Percentiles rank a stretch among this genome's conserved stretches.
These are phyloP conservation scores for Hyphopichia buzzinii DNA, from an alignment of 1,139 yeast species.

Conservation along the genomic window DNA sequence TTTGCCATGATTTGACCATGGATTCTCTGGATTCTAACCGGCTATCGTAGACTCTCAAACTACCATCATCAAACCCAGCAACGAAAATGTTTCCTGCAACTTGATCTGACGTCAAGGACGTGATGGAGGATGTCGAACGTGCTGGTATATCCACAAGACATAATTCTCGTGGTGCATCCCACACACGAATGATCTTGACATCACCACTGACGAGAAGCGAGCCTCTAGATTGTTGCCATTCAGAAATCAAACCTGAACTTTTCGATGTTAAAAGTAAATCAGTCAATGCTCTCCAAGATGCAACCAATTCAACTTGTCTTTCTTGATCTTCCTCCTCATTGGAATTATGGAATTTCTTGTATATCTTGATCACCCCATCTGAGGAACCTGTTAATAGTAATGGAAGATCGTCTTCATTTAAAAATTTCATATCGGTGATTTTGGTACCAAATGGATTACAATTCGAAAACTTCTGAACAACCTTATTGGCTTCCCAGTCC, in stretches of 20 bases:
- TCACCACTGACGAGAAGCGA: constrained; percentile 92
- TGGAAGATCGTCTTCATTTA: constrained; percentile 92
- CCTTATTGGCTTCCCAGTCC: constrained; percentile 73
- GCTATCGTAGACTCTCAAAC: constrained; percentile 85
- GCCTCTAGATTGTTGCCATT: constrained; percentile 98
- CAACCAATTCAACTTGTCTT: constrained; percentile 55
- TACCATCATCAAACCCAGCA: constrained; percentile 94
- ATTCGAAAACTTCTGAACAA: constrained; percentile 71
- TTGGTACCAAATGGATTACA: constrained; percentile 85
- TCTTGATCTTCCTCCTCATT: constrained; percentile 24
- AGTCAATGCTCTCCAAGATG: constrained; percentile 92
- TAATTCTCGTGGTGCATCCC: constrained; percentile 96
- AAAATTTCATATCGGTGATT: constrained; percentile 79
- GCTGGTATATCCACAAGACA: constrained; percentile 89
- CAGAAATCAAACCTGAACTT: constrained; percentile 81
- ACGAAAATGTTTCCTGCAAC: constrained; percentile 90
- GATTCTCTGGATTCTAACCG: constrained; percentile 82
- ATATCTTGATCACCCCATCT: constrained; percentile 88
- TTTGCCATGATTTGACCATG: constrained; percentile 79
- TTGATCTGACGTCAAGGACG: constrained; percentile 90
- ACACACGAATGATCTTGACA: constrained; percentile 82
- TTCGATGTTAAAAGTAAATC: constrained; percentile 79
- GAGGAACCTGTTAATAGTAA: constrained; percentile 83
- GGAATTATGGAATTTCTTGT: constrained; percentile 66
- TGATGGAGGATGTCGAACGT: constrained; percentile 83